Conservation (phyloP, 495 filamentous ascomycete genomes). For the Glutinoglossum americanum region DNA sequence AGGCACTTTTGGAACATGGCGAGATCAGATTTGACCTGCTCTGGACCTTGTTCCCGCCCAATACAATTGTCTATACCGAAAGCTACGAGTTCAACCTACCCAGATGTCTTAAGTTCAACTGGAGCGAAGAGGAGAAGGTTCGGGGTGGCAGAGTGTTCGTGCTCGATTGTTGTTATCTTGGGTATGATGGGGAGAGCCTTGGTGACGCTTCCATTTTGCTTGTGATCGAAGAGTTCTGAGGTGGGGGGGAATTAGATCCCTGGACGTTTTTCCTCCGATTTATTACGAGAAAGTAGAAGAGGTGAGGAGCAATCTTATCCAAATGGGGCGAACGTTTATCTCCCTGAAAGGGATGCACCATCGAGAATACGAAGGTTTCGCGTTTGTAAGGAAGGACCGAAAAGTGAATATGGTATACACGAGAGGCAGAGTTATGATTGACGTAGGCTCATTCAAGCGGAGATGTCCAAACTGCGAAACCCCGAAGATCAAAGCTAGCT, state of each 20-base stretch:
- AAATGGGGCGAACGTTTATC: background rate
- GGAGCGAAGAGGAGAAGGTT: background rate
- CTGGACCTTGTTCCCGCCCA: constrained; percentile 81
- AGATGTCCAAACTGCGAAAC: background rate
- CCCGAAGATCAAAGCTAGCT: background rate
- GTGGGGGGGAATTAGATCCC: background rate
- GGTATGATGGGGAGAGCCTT: background rate
- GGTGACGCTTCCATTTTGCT: background rate
- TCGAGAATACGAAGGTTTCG: background rate
- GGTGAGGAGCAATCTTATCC: constrained; percentile 7
- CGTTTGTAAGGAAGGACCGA: background rate
- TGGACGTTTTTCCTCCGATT: background rate
- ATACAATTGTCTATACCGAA: constrained; percentile 52
- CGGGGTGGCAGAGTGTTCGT: background rate
- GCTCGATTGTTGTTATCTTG: constrained; percentile 4
- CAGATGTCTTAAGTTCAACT: constrained; percentile 7
- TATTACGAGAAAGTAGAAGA: constrained; percentile 2
- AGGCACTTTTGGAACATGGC: constrained; percentile 1
- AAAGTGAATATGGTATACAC: background rate
- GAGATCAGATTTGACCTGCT: constrained; percentile 67
- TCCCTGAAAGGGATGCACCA: background rate
- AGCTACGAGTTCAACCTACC: background rate
- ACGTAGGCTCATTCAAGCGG: background rate
- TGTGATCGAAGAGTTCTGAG: background rate
- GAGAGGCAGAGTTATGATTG: background rate